These are phyloP conservation scores for Lolium perenne DNA, from an alignment of 176 grass and related monocot genomes.

Conservation along the genomic window DNA sequence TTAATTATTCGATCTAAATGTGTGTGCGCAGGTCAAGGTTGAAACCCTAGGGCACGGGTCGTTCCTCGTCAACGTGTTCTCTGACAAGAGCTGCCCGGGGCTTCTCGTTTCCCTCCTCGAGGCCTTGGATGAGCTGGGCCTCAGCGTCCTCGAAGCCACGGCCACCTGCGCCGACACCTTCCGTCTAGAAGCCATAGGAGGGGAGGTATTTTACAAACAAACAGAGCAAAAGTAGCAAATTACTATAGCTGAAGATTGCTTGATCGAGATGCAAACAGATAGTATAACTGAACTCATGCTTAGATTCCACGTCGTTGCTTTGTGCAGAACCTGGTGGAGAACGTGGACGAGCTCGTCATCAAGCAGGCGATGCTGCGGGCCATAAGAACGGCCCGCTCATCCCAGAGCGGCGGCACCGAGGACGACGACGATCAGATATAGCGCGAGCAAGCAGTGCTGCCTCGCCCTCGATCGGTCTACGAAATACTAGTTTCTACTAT, in stretches of 20 bases:
- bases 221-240: not conserved
- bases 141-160: slow-evolving; percentile 80
- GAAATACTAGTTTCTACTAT: not conserved
- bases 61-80: slow-evolving; percentile 87
- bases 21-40: slow-evolving; percentile 71
- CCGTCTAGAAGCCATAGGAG: slow-evolving; percentile 71
- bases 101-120: slow-evolving; percentile 86
- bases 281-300: not conserved
- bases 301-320: not conserved
- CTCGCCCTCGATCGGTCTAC: not conserved
- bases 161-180: slow-evolving; percentile 86
- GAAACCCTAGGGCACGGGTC: slow-evolving; percentile 77
- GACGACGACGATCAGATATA: slow-evolving; percentile 28
- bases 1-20: slow-evolving; percentile 7
- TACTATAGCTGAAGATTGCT: not conserved
- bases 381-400: slow-evolving; percentile 58
- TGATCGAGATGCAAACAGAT: not conserved
- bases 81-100: slow-evolving; percentile 78
- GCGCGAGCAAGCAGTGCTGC: slow-evolving; percentile 15
- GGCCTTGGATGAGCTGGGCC: slow-evolving; percentile 87
- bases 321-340: slow-evolving; percentile 61
- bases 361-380: slow-evolving; percentile 85
- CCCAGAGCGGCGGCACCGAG: slow-evolving; percentile 45
- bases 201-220: slow-evolving; percentile 58
- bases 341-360: slow-evolving; percentile 72